phyloP scores from a whole-genome alignment of 805 yeast species.

The Pichia pseudocactophila region DNA sequence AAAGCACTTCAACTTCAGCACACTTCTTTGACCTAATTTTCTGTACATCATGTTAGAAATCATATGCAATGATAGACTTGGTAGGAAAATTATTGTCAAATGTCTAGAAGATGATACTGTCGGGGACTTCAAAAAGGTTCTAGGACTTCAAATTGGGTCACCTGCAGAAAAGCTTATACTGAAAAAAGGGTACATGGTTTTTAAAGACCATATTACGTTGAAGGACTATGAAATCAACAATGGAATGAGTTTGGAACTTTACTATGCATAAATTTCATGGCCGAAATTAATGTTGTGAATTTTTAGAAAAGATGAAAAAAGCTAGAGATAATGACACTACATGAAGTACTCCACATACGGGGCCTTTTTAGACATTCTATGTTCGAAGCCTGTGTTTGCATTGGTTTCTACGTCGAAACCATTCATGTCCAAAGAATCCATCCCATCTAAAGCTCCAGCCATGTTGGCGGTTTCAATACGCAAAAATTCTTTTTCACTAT shows the following conservation, averaged over 20 bases:
- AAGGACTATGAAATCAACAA: constrained; percentile 95
- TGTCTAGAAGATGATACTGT: constrained; percentile 78
- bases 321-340: constrained; percentile 13
- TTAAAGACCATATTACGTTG: constrained; percentile 81
- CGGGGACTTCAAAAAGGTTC: constrained; percentile 81
- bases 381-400: constrained; percentile 12
- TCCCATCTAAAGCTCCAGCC: constrained; percentile 21
- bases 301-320: background rate
- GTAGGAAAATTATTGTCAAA: constrained; percentile 80
- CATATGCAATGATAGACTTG: constrained; percentile 68
- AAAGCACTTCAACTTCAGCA: no score
- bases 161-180: constrained; percentile 55
- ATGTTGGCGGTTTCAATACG: constrained; percentile 24
- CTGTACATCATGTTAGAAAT: constrained; percentile 57
- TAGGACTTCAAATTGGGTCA: constrained; percentile 79
- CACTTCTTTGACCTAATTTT: background rate
- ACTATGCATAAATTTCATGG: constrained; percentile 46
- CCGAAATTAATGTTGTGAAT: background rate
- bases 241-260: constrained; percentile 80
- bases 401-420: constrained; percentile 12
- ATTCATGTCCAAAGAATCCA: constrained; percentile 11
- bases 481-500: constrained; percentile 55
- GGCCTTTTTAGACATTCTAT: constrained; percentile 25
- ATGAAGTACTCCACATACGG: constrained; percentile 35
- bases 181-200: constrained; percentile 77